A percentile compares a stretch with the other conserved stretches of the same genome.
phyloP scores from a whole-genome alignment of 768 basidiomycete species.

The Tricholoma flavovirens region DNA sequence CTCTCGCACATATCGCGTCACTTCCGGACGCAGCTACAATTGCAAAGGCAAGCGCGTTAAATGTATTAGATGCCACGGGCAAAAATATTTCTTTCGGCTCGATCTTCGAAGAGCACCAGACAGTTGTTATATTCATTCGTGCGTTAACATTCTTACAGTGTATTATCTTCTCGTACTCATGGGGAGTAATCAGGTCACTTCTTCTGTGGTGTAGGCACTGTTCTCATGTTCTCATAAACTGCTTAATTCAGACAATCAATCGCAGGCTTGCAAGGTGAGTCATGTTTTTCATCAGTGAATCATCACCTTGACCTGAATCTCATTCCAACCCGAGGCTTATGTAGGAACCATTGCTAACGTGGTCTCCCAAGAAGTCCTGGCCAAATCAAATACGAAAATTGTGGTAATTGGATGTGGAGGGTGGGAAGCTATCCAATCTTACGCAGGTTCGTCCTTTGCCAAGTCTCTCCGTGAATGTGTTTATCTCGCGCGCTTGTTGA shows the following conservation, averaged over 20 bases:
- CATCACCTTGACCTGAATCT: background rate
- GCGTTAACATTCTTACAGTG: constrained; percentile 6
- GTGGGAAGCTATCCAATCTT: constrained; percentile 42
- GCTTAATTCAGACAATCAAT: background rate
- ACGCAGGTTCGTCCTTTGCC: constrained; percentile 34
- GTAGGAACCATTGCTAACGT: constrained; percentile 37
- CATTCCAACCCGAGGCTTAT: constrained; percentile 32
- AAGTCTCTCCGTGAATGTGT: background rate
- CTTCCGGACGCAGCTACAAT: constrained; percentile 32
- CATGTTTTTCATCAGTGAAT: background rate
- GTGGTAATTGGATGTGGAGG: constrained; percentile 59
- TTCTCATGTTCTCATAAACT: background rate
- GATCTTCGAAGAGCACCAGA: constrained; percentile 43
- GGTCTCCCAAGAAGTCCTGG: constrained; percentile 35
- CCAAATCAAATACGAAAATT: constrained; percentile 33
- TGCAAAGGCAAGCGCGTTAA: constrained; percentile 30
- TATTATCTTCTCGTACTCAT: background rate
- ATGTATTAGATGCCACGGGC: constrained; percentile 43
- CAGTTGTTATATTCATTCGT: constrained; percentile 64
- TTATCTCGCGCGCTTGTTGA: background rate
- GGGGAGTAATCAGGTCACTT: constrained; percentile 44
- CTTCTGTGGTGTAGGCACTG: constrained; percentile 51
- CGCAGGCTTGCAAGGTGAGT: constrained; percentile 39
- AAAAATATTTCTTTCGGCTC: constrained; percentile 45
- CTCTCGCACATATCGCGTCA: constrained; percentile 6